Base-by-base conservation (phyloP, 73 alveolate species). In the Paramecium biaurelia region DNA sequence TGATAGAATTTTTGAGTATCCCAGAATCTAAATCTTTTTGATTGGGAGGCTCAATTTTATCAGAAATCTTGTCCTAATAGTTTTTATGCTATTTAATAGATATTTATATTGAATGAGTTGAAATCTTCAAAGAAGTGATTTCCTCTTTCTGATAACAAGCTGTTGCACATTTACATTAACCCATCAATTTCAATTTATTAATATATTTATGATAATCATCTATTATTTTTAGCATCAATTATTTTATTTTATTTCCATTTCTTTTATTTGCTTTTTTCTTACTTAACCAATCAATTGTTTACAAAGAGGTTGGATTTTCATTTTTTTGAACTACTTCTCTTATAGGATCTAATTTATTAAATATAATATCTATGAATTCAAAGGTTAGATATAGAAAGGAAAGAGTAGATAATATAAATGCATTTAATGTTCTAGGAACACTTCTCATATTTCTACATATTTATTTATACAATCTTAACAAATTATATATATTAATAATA, bases 121-220 rank as follows among this genome's bases (percentile, higher is more conserved):
- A 63, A 4, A 63, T 23, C 38, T 32, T 23, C 12, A 30, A n/a
- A 32, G 26, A 30, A 23, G 53, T 63, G 41, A 63, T 12, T 63
- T 63, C 43, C 5, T 63, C 45, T 63, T 63, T 63, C 38, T 58
- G 20, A 58, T 28, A 58, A 58, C 76, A 58, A 21, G 43, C 38
- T 0, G 20, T 30, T 30, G 24, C 9, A 26, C 84, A 23, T 63
- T 63, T 26, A 1, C 43, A 23, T 63, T 12, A 63, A 63, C 45
- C 41, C 21, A 63, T 63, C 6, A 63, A 63, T 12, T 21, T 26
- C 21, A 63, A 63, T 12, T 63, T 63, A 30, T 63, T 63, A 30
- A 63, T 63, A 23, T 63, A 63, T 63, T 63, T 63, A 63, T 63
- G 43, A 63, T 63, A 63, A 63, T 63, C 84, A 63, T 63, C 49